Percentiles rank a stretch among this genome's conserved stretches.
These are phyloP conservation scores for Pholiota microspora DNA, from an alignment of 768 basidiomycete species.

Conservation along the genomic window DNA sequence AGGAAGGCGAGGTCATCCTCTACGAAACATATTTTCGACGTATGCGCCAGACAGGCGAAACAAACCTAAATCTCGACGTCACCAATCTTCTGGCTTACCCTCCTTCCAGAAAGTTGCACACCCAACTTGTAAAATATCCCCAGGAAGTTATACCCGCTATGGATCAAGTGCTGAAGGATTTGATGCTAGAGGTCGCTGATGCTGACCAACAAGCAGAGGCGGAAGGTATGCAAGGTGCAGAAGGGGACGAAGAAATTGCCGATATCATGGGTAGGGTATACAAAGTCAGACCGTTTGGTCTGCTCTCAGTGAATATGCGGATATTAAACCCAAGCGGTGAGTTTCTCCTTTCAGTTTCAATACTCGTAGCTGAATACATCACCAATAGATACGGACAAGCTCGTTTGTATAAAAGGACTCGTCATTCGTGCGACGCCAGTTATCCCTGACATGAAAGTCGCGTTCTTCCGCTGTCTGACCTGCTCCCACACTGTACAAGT, in stretches of 20 bases:
- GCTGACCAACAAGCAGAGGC: conserved; percentile 68
- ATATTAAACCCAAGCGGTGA: conserved; percentile 90
- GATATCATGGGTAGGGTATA: conserved; percentile 87
- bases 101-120: conserved; percentile 76
- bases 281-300: conserved; percentile 91
- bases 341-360: conserved; percentile 11
- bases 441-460: conserved; percentile 98
- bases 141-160: conserved; percentile 97
- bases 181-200: conserved; percentile 86
- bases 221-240: conserved; percentile 73
- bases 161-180: conserved; percentile 94
- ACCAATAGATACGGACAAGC: conserved; percentile 89
- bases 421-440: conserved; percentile 97
- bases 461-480: conserved; percentile 95
- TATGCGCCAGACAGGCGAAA: conserved; percentile 91
- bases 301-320: conserved; percentile 87
- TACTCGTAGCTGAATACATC: background rate
- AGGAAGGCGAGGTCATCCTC: conserved; percentile 63
- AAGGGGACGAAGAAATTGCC: conserved; percentile 82
- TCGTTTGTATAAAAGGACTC: conserved; percentile 93
- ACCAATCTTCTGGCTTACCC: conserved; percentile 86
- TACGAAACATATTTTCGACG: conserved; percentile 82
- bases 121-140: conserved; percentile 88
- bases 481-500: conserved; percentile 97
- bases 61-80: conserved; percentile 89